Percentiles rank a stretch among this genome's conserved stretches.
Conservation (phyloP, 805 yeast species). For the Pichia cabralensis region DNA sequence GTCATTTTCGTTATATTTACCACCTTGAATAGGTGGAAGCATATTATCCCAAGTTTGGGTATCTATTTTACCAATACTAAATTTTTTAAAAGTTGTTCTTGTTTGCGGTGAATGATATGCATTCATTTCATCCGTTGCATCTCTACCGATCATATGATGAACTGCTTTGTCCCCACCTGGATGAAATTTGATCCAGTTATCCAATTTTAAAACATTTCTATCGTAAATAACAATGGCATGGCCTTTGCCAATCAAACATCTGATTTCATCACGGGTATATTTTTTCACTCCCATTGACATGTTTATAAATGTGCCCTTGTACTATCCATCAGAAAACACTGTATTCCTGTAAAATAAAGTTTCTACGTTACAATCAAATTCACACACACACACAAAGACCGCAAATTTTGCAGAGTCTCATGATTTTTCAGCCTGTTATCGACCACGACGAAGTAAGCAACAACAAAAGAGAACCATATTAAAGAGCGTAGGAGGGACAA, state of each 20-base stretch:
- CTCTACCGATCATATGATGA: constrained; percentile 76
- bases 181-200: constrained; percentile 62
- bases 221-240: constrained; percentile 61
- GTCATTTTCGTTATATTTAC: constrained; percentile 28
- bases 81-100: constrained; percentile 37
- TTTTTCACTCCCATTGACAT: too few relatives aligned
- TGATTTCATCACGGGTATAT: too few relatives aligned
- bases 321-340: too few relatives aligned
- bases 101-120: constrained; percentile 69
- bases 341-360: too few relatives aligned
- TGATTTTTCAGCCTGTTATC: too few relatives aligned
- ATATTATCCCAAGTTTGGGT: constrained; percentile 63
- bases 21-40: constrained; percentile 87
- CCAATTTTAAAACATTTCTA: constrained; percentile 49
- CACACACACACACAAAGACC: too few relatives aligned
- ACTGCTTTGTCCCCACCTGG: constrained; percentile 90
- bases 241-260: constrained; percentile 59
- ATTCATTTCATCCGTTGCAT: constrained; percentile 85
- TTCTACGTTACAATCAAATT: too few relatives aligned
- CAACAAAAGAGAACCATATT: too few relatives aligned
- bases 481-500: too few relatives aligned
- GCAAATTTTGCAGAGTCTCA: too few relatives aligned
- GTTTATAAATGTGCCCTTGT: too few relatives aligned
- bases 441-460: too few relatives aligned
- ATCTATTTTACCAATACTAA: constrained; percentile 57